Percentiles rank a stretch among this genome's conserved stretches.
Evolutionary conservation across 352 stramenopile genomes (phyloP).

Genomic region (Hyaloperonospora arabidopsidis): DNA sequence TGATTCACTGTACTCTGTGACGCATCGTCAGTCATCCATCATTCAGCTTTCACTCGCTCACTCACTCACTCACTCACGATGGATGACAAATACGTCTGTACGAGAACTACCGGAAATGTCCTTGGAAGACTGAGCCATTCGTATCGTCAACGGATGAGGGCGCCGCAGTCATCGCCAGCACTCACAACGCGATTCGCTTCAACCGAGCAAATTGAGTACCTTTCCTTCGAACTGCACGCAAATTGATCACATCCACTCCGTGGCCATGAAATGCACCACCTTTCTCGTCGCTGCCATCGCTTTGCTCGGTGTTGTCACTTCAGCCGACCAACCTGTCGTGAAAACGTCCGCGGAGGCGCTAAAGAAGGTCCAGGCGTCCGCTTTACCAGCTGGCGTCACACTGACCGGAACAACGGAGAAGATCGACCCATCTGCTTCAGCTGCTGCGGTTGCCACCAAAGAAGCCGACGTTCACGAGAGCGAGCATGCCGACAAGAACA

Average conservation of each 20-base stretch:
- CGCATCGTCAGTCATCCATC: no score
- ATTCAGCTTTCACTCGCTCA: no score
- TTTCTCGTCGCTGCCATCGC: conserved; percentile 14
- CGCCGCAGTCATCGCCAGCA: no score
- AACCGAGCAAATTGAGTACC: no score
- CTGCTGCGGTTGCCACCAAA: not conserved
- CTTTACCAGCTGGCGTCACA: not conserved
- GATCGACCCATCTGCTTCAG: not conserved
- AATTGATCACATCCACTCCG: not conserved
- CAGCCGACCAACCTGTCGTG: conserved; percentile 6
- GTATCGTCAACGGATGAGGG: no score
- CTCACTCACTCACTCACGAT: no score
- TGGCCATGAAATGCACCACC: conserved; percentile 10
- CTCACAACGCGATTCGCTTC: no score
- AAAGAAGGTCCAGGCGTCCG: conserved; percentile 1
- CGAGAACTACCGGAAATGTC: no score
- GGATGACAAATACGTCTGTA: no score
- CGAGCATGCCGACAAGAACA: not conserved
- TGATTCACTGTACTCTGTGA: no score
- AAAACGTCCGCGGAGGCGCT: conserved; percentile 12
- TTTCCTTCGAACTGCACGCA: no score
- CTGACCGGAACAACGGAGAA: not conserved
- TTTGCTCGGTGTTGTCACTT: not conserved
- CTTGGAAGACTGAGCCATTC: no score
- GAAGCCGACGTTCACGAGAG: not conserved